Base-by-base conservation (phyloP, 2,329 filamentous ascomycete species). In the Aspergillus pseudonomiae region DNA sequence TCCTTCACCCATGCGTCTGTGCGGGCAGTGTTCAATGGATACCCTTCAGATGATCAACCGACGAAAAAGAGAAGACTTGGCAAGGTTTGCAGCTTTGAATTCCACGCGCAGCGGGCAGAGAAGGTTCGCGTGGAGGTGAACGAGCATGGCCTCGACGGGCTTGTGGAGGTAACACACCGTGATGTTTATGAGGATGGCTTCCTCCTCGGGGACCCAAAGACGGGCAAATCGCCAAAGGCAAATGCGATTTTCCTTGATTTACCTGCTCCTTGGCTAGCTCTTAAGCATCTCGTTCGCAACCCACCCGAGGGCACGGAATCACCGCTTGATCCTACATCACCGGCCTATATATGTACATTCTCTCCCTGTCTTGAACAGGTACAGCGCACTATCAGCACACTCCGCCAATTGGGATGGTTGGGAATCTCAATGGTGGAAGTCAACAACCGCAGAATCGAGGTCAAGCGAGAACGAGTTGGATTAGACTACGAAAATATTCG, bases 361-460 rank as follows among this genome's bases (percentile, higher is more conserved):
- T 96, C 91, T 1, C 95, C 95, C 0, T 99, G 95, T 78, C 96
- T 99, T 68, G 95, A 99, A 79, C 95, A 99, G 81, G 94, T 96
- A 26, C 93, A 91, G 59, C 88, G 89, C 61, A 98, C 95, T 0
- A 89, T 97, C 60, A 90, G 91, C 12, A 87, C 88, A 14, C 85
- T 99, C 78, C 89, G 94, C 60, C 86, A 88, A 43, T 82, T 93
- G 7, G 93, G 92, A 59, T 99, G 95, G 95, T 86, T 93, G 11
- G 91, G 94, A 63, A 96, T 98, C 67, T 89, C 92, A 70, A 97
- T 97, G 92, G 91, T 96, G 0, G 95, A 97, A 78, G 87, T 99
- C 12, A 83, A 88, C 12, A 89, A 97, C 71, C 89, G 88, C 70
- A 88, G 90, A 3, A 85, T 97, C 59, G 91, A 96, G 70, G 89